phyloP scores from a whole-genome alignment of 148 eudicot genomes.

The Rhododendron vialii region DNA sequence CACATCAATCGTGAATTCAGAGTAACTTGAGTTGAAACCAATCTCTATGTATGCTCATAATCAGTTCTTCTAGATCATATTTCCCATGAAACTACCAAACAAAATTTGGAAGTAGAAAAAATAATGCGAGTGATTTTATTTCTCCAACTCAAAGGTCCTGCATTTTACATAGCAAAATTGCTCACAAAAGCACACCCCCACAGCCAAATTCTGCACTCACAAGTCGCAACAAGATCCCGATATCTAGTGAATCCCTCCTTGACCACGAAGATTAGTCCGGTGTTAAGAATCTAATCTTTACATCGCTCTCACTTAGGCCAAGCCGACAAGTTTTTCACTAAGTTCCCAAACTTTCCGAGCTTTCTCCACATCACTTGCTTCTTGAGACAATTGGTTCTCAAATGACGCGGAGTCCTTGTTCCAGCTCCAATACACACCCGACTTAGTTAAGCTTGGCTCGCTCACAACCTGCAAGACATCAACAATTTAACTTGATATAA shows the following conservation, averaged over 20 bases:
- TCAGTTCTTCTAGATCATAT: neutral
- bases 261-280: neutral
- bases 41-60: neutral
- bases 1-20: neutral
- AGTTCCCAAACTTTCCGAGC: constrained; percentile 83
- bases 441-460: constrained; percentile 78
- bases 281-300: neutral
- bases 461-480: constrained; percentile 53
- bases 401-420: constrained; percentile 70
- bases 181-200: neutral
- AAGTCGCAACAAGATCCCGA: neutral
- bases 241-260: neutral
- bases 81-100: neutral
- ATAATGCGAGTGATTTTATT: neutral
- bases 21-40: neutral
- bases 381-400: constrained; percentile 80
- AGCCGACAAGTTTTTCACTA: constrained; percentile 88
- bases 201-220: neutral
- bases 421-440: constrained; percentile 98
- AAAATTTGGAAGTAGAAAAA: neutral
- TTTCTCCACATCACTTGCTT: constrained; percentile 79
- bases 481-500: neutral
- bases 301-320: constrained; percentile 31
- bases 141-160: neutral
- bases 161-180: neutral